Percentiles rank a stretch among this genome's conserved stretches.
Evolutionary conservation across 1,284 basidiomycete genomes (phyloP).

Genomic region (Salmacisia buchloeana): DNA sequence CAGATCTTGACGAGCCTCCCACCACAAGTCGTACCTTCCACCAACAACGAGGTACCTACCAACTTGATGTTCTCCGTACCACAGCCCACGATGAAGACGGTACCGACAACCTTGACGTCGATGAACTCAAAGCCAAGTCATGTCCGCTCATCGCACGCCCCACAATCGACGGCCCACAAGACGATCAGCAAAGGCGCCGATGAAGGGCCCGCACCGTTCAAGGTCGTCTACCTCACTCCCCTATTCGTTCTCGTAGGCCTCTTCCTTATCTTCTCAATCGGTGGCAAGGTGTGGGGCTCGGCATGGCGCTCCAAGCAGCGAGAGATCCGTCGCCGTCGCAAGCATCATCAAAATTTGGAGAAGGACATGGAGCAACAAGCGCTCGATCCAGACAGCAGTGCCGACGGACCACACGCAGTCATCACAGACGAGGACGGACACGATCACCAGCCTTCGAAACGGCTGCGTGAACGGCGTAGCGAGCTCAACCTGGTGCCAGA

Average conservation of each 20-base stretch:
- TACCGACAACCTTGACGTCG: neutral
- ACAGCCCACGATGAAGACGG: neutral
- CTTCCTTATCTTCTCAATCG: conserved; percentile 29
- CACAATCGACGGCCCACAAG: neutral
- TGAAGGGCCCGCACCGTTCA: conserved; percentile 14
- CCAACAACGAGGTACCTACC: too few species aligned
- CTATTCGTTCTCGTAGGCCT: conserved; percentile 29
- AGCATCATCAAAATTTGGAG: conserved; percentile 2
- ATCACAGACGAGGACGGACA: neutral
- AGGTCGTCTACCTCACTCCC: conserved; percentile 32
- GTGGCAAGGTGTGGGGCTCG: conserved; percentile 34
- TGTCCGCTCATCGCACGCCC: neutral
- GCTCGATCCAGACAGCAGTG: neutral
- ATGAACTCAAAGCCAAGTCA: neutral
- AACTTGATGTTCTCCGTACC: neutral
- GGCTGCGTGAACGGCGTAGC: neutral
- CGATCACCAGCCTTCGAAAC: neutral
- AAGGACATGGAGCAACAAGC: conserved; percentile 5
- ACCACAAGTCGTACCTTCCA: too few species aligned
- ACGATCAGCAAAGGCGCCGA: too few species aligned
- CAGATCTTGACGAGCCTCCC: conserved; percentile 2
- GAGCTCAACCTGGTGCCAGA: conserved; percentile 3
- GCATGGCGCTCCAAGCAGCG: conserved; percentile 17
- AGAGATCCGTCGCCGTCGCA: neutral
- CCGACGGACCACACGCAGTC: neutral